Conservation (phyloP, 257 asterid species). For the Solanum phureja region DNA sequence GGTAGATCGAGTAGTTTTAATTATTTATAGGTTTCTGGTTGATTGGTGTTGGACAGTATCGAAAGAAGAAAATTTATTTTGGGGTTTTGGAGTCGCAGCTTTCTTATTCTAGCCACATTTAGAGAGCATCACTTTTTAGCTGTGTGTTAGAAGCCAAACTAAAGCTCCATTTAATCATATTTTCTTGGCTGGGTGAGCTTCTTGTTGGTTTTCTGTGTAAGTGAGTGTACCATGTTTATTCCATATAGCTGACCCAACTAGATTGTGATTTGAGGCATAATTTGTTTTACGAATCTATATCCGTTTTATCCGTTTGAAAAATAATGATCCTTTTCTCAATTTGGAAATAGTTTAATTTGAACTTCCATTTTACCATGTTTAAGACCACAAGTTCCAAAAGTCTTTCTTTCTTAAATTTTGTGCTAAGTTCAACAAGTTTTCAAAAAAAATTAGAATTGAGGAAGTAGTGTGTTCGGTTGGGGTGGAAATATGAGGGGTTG, state of each 20-base stretch:
- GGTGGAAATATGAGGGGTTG: background rate
- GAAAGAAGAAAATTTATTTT: background rate
- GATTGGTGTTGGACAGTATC: background rate
- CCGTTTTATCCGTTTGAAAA: background rate
- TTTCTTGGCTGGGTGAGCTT: background rate
- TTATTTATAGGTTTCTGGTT: background rate
- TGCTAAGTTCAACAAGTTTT: background rate
- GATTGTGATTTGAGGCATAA: background rate
- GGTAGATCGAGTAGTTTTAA: background rate
- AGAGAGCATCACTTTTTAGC: background rate
- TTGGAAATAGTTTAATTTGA: background rate
- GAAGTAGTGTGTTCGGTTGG: background rate
- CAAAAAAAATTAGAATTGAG: background rate
- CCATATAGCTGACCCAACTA: background rate
- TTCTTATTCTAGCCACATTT: background rate
- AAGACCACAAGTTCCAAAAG: background rate
- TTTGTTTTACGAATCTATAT: background rate
- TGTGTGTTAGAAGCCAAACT: background rate
- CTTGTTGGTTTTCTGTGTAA: background rate
- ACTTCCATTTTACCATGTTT: background rate
- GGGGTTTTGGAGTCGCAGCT: background rate
- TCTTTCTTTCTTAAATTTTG: background rate
- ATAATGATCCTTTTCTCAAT: background rate
- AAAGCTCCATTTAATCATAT: background rate
- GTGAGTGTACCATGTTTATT: background rate